Base-by-base conservation (phyloP, 129 eudicot genomes). In the Flaveria bidentis region DNA sequence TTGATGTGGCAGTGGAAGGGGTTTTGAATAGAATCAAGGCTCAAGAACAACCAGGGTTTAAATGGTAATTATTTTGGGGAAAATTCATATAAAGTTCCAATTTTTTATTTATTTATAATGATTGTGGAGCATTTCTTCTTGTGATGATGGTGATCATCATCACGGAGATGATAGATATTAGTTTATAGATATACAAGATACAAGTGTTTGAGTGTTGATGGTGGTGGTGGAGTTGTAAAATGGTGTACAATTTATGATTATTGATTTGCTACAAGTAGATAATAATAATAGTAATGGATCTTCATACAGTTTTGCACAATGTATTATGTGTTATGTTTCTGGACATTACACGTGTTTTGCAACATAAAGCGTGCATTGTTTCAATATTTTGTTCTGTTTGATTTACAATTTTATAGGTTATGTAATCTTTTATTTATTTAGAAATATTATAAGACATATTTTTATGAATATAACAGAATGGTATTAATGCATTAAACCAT, bases 1-100 rank as follows among this genome's bases (percentile, higher is more conserved):
- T 93, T 84, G 98, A 93, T 86, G 52, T 85, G 67, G 97, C 97
- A 18, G 86, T 93, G 25, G 96, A 89, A 11, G 97, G 93, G 23
- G 92, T 93, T 22, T 76, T 91, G 86, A 86, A 71, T 81, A 86
- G 97, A 65, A 69, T 88, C 23, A 91, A 91, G 82, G 81, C 85
- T 74, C 98, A 90, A 81, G 72, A 82, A 41, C 73, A 83, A 61
- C 79, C 25, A 17, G 90, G 91, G 72, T 90, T 77, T 47, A 86
- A 84, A 55, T 93, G 97, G 98, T 82, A 67, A 82, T 72, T 66
- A 81, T 11, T 81, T 72, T 75, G 22, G 61, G 14, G 23, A 42
- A 22, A 60, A 2, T 62, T 72, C 2, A 47, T 22, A 17, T 64
- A 65, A 3, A 72, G 20, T 51, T 65, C 55, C 39, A 39, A 13